Evolutionary conservation across 345 rosid genomes (phyloP), one percentile per base, ranked within the genome.

Genomic region (Xanthoceras sorbifolium): DNA sequence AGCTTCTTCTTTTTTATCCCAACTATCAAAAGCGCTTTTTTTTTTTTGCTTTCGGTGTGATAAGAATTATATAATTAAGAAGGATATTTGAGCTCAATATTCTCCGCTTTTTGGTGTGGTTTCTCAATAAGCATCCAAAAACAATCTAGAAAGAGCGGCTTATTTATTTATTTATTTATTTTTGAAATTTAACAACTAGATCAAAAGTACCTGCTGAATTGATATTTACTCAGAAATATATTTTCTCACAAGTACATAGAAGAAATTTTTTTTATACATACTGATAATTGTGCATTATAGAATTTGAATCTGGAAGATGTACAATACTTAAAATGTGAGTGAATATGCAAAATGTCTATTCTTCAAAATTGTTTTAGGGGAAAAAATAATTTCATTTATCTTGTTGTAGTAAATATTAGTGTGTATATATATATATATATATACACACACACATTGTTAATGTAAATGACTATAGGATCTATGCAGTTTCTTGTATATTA

Each of bases 11-110:
- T 74, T 54, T 54, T 42, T 20, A 28, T 3, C 60, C 31, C 46
- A 63, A 52, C 74, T 11, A 22, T 46, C 38, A 9, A 55, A 71
- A 69, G 42, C 23, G 22, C 66, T 54, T 31, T 22, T 20, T 26
- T 73, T 44, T 61, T 18, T 42, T 4, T 9, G 22, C 76, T 73
- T 61, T 73, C 76, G 76, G 76, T 26, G 76, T 26, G 42, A 61
- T 64, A 61, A 9, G 55, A 5, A 57, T 57, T 57, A 6, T 54
- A n/a, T n/a, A n/a, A n/a, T n/a, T n/a, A n/a, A n/a, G n/a, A 46
- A 52, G 44, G 40, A 4, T 12, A n/a, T n/a, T 25, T 40, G 57
- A 64, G 28, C 28, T 25, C 59, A 40, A 48, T 52, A 60, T 40
- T 60, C 67, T 26, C 64, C 57, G 42, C 67, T 38, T 72, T 57